Evolutionary conservation across 495 filamentous ascomycete species (phyloP), one percentile per base, ranked within the genome.

Genomic region (Jackrogersella multiformis): DNA sequence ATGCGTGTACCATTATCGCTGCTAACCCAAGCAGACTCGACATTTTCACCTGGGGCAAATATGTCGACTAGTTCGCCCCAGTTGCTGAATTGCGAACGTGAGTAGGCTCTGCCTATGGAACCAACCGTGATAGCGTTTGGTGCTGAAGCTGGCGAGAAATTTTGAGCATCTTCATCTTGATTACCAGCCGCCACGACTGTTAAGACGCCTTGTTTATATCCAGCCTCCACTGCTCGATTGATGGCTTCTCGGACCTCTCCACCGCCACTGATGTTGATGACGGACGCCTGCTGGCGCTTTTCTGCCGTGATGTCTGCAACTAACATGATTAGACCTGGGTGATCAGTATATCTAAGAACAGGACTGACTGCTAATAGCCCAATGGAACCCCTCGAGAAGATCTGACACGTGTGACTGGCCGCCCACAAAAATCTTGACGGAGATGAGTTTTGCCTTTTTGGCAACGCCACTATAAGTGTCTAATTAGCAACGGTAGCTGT

Each of bases 381-480:
- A 88, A 55, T 85, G 73, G 66, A 84, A 81, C 1, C 86, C 87
- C 9, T 79, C 79, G 61, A 89, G 80, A 51, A 89, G 74, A 41
- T 79, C 82, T 36, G 81, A 75, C 21, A 72, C 81, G 42, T 74
- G 67, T n/a, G 80, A 78, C 34, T 68, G 68, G 4, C 49, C 16
- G 21, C 46, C 36, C 3, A 23, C 5, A 49, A 90, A 84, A 48
- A 90, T 86, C 74, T 90, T 90, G 70, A 91, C 85, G 32, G 85
- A 83, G 61, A 90, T 78, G 45, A 90, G 61, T 34, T 69, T 81
- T 15, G 85, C 84, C 53, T 84, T 81, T 78, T 90, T 91, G 49
- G 87, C 82, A 48, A 90, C 80, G 60, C 88, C 89, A 28, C 66
- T 69, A 2, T 8, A 5, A 10, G 30, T 1, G n/a, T 12, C 12